Evolutionary conservation across 805 yeast genomes (phyloP), one percentile per base, ranked within the genome.

Genomic region (Teunomyces gatunensis): DNA sequence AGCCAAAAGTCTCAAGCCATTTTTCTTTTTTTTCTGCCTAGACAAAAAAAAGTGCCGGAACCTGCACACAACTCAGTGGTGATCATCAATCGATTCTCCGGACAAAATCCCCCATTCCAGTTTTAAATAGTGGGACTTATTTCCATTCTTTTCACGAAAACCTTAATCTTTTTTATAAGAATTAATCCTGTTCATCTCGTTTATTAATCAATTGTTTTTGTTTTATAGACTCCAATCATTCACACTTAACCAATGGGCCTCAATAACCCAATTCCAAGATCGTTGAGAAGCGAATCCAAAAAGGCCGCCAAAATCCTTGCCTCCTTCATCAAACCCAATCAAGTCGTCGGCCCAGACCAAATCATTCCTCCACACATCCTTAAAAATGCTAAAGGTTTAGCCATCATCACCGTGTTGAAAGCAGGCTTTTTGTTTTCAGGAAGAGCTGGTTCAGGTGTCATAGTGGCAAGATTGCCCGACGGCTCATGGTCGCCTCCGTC

Each of bases 401-500:
- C 96, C 4, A 71, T 92, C 33, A 78, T 92, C 54, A 92, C 98
- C 0, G 97, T 94, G n/a, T 74, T 92, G 48, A 92, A 94, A 65
- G 99, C 98, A 3, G 99, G 99, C 2, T 92, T 92, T 65, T 73
- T 92, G 47, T 92, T 92, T 65, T 88, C 96, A 2, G 99, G 98
- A 25, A 80, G 99, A 64, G 98, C 97, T 0, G 99, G 99, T 21
- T 88, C 96, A 1, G 99, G 99, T 54, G 88, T 92, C 30, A 87
- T 92, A 51, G 95, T 92, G 21, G 96, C 97, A 4, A 75, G 97
- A 50, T 75, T 94, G 43, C 95, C 95, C 2, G 98, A 94, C 67
- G 98, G 97, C 0, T 69, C 87, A 0, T 92, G 99, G 99, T 90
- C 97, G 11, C 96, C 97, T 2, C 99, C 99, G 1, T 85, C 96